These are phyloP conservation scores for Coemansia asiatica DNA, from an alignment of 192 early-diverging fungal genomes.

Conservation along the genomic window DNA sequence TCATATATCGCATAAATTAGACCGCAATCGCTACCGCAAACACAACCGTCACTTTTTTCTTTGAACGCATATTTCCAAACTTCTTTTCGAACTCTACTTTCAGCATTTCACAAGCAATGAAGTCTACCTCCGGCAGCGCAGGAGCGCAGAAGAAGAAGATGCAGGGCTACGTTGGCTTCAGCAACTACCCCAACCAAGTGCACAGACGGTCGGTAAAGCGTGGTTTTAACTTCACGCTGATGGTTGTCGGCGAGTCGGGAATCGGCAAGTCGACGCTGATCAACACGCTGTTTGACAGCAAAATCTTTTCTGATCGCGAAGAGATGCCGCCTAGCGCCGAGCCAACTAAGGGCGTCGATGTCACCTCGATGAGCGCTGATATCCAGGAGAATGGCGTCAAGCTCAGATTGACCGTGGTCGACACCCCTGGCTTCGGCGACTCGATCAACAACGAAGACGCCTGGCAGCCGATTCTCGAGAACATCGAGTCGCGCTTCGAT, in stretches of 20 bases:
- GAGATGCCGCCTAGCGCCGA: conserved; percentile 66
- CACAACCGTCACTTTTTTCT: not conserved
- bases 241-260: conserved; percentile 96
- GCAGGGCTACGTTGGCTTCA: conserved; percentile 91
- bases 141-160: conserved; percentile 60
- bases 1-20: not conserved
- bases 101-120: conserved; percentile 21
- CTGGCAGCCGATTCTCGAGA: conserved; percentile 95
- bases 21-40: no score
- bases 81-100: not conserved
- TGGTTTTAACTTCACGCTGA: conserved; percentile 93
- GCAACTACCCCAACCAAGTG: conserved; percentile 92
- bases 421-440: conserved; percentile 98
- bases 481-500: conserved; percentile 95
- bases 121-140: conserved; percentile 45
- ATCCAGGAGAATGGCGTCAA: conserved; percentile 97
- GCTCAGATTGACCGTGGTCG: conserved; percentile 90
- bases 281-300: conserved; percentile 94
- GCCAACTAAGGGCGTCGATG: conserved; percentile 69
- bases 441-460: conserved; percentile 98
- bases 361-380: conserved; percentile 80
- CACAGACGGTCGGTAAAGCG: conserved; percentile 91
- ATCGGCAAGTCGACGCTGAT: conserved; percentile 97
- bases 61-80: conserved; percentile 17
- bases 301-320: conserved; percentile 83